Base-by-base conservation (phyloP, 352 stramenopile genomes). In the Blastocystis sp. region DNA sequence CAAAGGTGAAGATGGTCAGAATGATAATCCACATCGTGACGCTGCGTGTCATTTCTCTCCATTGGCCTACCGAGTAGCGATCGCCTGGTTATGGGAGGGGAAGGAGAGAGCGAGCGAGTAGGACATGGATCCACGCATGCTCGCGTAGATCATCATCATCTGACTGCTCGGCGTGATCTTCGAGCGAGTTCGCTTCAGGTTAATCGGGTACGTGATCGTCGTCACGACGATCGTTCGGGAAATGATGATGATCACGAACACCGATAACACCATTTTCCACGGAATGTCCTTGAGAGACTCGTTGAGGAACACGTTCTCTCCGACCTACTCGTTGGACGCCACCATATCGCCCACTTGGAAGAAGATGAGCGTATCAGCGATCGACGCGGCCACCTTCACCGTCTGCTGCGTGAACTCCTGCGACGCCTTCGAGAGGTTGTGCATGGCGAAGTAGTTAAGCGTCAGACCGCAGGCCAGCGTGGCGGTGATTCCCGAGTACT, bases 321-420 rank as follows among this genome's bases (percentile, higher is more conserved):
- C 51, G 21, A 87, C 3, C 59, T 18, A 7, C 61, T 54, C 64
- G 6, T 57, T 40, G 3, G 69, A n/a, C 9, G 63, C 63, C 6
- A 64, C 64, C 24, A 63, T 87, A 29, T 87, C 76, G 18, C 88
- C 57, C 29, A 89, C 77, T 56, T 89, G 87, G 59, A 88, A 87
- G 71, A 89, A 89, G 54, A 89, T 87, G 32, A 88, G 78, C 61
- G 86, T 87, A 36, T 89, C 88, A 21, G 67, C 72, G 24, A 89
- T 69, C 29, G 48, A 75, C 6, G 88, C 84, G 6, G 89, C 36
- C 21, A 89, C 40, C 21, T 65, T 56, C 61, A 89, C 87, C 16
- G 87, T 36, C 27, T 84, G 53, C 24, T 71, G 65, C 34, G 87
- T 38, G 65, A 89, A 89, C 21, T 77, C 63, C 24, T 56, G 63